These are phyloP conservation scores for Truncatella angustata DNA, from an alignment of 2,329 filamentous ascomycete genomes.

Conservation along the genomic window DNA sequence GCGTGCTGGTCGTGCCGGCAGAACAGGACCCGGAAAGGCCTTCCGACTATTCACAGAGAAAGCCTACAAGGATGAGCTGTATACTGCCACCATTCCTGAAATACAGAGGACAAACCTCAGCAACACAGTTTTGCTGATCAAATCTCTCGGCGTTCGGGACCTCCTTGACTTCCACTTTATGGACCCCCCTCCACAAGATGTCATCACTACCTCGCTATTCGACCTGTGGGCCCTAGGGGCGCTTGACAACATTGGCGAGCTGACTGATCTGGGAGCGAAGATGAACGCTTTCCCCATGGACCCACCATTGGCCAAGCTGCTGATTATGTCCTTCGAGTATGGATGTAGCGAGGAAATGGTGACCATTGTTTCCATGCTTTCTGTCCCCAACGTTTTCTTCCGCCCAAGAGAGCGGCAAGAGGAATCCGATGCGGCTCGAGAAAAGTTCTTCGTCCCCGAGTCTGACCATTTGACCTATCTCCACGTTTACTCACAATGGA, in stretches of 20 bases:
- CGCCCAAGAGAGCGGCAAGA: constrained; percentile 94
- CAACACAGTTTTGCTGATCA: constrained; percentile 91
- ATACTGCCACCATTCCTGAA: constrained; percentile 94
- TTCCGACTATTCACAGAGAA: constrained; percentile 93
- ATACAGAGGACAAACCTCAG: constrained; percentile 95
- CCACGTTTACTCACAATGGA: constrained; percentile 96
- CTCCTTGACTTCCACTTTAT: constrained; percentile 97
- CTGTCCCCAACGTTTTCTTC: constrained; percentile 95
- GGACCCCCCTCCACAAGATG: constrained; percentile 97
- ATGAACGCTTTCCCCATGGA: constrained; percentile 99
- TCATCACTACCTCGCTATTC: constrained; percentile 94
- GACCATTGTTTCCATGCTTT: constrained; percentile 97
- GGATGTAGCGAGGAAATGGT: constrained; percentile 97
- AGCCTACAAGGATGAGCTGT: constrained; percentile 93
- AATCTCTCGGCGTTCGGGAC: constrained; percentile 91
- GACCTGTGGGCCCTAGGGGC: constrained; percentile 96
- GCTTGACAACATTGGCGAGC: constrained; percentile 87
- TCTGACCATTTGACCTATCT: constrained; percentile 95
- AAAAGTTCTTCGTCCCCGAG: constrained; percentile 98
- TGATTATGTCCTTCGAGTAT: constrained; percentile 89
- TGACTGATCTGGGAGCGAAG: constrained; percentile 80
- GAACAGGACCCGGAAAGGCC: constrained; percentile 92
- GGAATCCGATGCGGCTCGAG: constrained; percentile 89
- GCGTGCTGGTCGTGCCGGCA: constrained; percentile 86
- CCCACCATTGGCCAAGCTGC: constrained; percentile 86